Conservation (phyloP, 1,284 basidiomycete genomes). For the Pholiota adiposa region DNA sequence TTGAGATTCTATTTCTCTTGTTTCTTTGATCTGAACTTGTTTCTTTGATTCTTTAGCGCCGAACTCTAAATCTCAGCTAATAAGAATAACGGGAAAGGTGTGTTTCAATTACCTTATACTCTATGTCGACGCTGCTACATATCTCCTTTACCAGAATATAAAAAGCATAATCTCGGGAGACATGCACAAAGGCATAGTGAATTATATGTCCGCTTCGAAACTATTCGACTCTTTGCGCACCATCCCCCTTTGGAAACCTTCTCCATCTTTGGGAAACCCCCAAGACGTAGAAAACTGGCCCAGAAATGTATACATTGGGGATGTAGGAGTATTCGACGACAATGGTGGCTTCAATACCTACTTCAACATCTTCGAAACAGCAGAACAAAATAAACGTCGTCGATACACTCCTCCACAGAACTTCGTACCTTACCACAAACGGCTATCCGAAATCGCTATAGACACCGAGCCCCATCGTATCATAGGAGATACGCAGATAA, state of each 20-base stretch:
- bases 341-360: not conserved
- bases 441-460: not conserved
- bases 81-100: too few relatives aligned
- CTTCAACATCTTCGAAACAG: not conserved
- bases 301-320: not conserved
- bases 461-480: too few relatives aligned
- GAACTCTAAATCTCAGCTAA: too few relatives aligned
- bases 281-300: not conserved
- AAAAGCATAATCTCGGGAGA: too few relatives aligned
- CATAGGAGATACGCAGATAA: not conserved
- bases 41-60: too few relatives aligned
- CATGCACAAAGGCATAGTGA: not conserved
- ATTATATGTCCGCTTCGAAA: not conserved
- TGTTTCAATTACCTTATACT: too few relatives aligned
- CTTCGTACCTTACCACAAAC: not conserved
- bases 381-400: not conserved
- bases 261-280: not conserved
- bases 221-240: not conserved
- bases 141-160: too few relatives aligned
- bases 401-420: not conserved
- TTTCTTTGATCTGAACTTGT: too few relatives aligned
- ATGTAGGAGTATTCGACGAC: not conserved
- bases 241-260: not conserved
- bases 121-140: too few relatives aligned
- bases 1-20: too few relatives aligned